These are phyloP conservation scores for Henningerozyma blattae DNA, from an alignment of 805 yeast genomes.

Conservation along the genomic window DNA sequence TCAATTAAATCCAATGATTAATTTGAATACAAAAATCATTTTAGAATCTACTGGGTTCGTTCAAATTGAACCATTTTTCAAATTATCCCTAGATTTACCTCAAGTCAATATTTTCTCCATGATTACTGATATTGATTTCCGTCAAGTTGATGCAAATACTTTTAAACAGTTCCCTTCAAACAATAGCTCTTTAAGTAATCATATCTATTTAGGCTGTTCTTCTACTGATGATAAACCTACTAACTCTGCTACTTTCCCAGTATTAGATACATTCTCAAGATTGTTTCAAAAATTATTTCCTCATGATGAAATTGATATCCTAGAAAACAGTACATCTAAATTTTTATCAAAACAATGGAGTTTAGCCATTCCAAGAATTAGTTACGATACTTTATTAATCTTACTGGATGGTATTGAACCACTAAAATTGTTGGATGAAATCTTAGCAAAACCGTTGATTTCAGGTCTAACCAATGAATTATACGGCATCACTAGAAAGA, in stretches of 20 bases:
- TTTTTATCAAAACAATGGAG: constrained; percentile 71
- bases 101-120: constrained; percentile 34
- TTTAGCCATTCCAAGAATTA: constrained; percentile 61
- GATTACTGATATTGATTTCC: constrained; percentile 48
- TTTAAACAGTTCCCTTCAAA: constrained; percentile 19
- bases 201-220: constrained; percentile 6
- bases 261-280: constrained; percentile 9
- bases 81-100: constrained; percentile 26
- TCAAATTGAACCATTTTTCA: constrained; percentile 53
- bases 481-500: constrained; percentile 53
- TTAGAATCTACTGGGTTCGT: constrained; percentile 60
- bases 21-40: constrained; percentile 36
- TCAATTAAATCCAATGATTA: constrained; percentile 25
- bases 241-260: constrained; percentile 1
- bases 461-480: constrained; percentile 68
- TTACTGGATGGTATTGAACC: constrained; percentile 57
- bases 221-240: constrained; percentile 1
- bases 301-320: constrained; percentile 27
- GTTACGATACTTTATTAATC: constrained; percentile 65
- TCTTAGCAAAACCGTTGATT: constrained; percentile 70
- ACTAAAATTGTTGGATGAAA: constrained; percentile 40
- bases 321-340: constrained; percentile 25
- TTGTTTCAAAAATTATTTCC: constrained; percentile 13
- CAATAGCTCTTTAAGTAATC: constrained; percentile 18
- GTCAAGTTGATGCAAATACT: constrained; percentile 23